Evolutionary conservation across 306 rosid genomes (phyloP), one percentile per base, ranked within the genome.

Genomic region (Cucurbita ficifolia): DNA sequence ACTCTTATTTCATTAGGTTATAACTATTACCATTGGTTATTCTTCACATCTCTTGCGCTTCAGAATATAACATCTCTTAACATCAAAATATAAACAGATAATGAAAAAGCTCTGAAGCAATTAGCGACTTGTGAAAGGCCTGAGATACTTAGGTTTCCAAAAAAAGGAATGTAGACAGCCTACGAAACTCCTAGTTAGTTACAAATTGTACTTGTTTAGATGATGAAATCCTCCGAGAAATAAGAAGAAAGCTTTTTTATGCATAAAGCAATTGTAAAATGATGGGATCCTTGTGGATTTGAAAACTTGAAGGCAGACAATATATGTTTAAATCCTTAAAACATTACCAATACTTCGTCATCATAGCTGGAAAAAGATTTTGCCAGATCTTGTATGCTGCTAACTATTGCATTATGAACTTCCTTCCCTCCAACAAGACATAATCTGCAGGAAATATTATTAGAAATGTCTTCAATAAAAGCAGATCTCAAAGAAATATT

Each of bases 301-400:
- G 43, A 56, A 43, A 24, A 73, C 51, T 42, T 73, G 1, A 43
- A 19, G 43, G 40, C 42, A 55, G 13, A 73, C 55, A 24, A 58
- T 24, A 5, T 74, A 43, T 19, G 22, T 11, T 38, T 39, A 49
- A 13, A 54, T 36, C 50, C 51, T 48, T 58, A 61, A 64, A 46
- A 29, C 63, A 76, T 76, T 89, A 94, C 99, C 96, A 95, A 75
- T 65, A 95, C 99, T 95, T 95, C 99, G 79, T 95, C 99, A 45
- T 89, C 81, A 52, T 95, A 95, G 85, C 82, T 64, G 46, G 96
- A 91, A 80, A 89, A 87, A 2, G 84, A 84, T 74, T 87, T 86
- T 51, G 96, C 95, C 83, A 95, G 83, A 87, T 95, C 99, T 83
- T 91, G 97, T 75, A 95, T 84, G 76, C 99, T 95, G 91, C 97